These are phyloP conservation scores for Sporothrix globosa DNA, from an alignment of 2,329 filamentous ascomycete species.

Conservation along the genomic window DNA sequence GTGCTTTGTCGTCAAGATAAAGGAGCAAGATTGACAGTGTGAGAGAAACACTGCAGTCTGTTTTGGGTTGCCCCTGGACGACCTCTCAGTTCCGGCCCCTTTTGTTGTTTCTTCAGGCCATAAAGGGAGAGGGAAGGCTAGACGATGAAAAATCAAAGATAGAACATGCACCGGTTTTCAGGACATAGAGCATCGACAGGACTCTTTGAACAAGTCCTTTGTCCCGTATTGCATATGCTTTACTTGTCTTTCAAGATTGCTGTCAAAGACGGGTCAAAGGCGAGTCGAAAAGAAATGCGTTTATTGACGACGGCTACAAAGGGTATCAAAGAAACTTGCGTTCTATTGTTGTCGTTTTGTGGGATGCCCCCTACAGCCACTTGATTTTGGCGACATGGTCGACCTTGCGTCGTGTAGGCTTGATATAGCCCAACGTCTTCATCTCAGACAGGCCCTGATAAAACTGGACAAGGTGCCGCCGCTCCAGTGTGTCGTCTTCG, in stretches of 20 bases:
- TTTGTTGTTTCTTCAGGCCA: neutral
- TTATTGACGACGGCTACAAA: neutral
- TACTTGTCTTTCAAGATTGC: neutral
- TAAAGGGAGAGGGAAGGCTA: neutral
- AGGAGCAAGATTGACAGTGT: neutral
- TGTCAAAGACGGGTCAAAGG: neutral
- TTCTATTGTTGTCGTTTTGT: slow-evolving; percentile 8
- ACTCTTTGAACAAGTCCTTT: slow-evolving; percentile 11
- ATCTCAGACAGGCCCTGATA: slow-evolving; percentile 85
- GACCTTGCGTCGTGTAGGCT: slow-evolving; percentile 84
- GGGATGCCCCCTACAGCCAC: slow-evolving; percentile 57
- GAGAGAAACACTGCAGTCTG: neutral
- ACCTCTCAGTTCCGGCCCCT: neutral
- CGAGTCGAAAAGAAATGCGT: neutral
- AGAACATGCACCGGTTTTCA: neutral
- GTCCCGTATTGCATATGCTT: neutral
- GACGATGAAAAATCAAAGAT: neutral
- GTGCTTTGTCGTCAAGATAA: slow-evolving; percentile 22
- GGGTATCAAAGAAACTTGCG: neutral
- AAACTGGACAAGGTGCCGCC: slow-evolving; percentile 71
- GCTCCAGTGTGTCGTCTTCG: slow-evolving; percentile 52
- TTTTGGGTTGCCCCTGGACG: neutral
- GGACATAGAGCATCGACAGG: neutral
- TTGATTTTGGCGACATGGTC: slow-evolving; percentile 92
- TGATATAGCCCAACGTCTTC: slow-evolving; percentile 82